Conservation (phyloP, 768 basidiomycete species). For the Calocera cornea region DNA sequence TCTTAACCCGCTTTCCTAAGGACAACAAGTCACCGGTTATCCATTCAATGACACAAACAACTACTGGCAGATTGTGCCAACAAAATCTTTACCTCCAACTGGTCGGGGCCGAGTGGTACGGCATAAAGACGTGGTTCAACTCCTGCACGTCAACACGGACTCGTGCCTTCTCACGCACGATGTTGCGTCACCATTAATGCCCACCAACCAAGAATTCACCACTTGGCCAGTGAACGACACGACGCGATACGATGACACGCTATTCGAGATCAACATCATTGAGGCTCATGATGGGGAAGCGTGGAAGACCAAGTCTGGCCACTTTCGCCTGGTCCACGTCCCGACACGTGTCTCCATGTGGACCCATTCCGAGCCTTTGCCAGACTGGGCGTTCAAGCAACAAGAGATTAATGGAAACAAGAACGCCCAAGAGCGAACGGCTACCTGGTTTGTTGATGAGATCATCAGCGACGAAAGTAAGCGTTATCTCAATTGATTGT, state of each 20-base stretch:
- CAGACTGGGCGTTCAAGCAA: slow-evolving; percentile 95
- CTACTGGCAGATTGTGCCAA: slow-evolving; percentile 88
- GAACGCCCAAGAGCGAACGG: slow-evolving; percentile 64
- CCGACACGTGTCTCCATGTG: slow-evolving; percentile 86
- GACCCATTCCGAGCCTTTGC: slow-evolving; percentile 74
- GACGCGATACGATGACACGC: slow-evolving; percentile 70
- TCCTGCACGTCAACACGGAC: slow-evolving; percentile 77
- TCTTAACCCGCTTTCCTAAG: slow-evolving; percentile 26
- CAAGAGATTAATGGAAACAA: slow-evolving; percentile 98
- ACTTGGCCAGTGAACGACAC: slow-evolving; percentile 74
- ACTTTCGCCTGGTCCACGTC: slow-evolving; percentile 82
- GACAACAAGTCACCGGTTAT: slow-evolving; percentile 94
- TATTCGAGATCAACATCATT: slow-evolving; percentile 63
- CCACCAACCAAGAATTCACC: slow-evolving; percentile 98
- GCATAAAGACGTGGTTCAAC: slow-evolving; percentile 75
- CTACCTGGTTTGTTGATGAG: slow-evolving; percentile 80
- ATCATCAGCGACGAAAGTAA: slow-evolving; percentile 61
- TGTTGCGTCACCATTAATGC: slow-evolving; percentile 91
- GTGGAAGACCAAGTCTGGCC: slow-evolving; percentile 87
- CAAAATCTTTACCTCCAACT: slow-evolving; percentile 84
- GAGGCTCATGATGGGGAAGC: slow-evolving; percentile 66
- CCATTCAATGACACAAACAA: slow-evolving; percentile 91
- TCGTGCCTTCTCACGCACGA: slow-evolving; percentile 84
- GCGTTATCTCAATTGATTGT: slow-evolving; percentile 18
- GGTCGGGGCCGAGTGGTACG: slow-evolving; percentile 87